Percentiles rank a stretch among this genome's conserved stretches.
These are phyloP conservation scores for Lichtheimia ornata DNA, from an alignment of 371 early-diverging fungal species.

Conservation along the genomic window DNA sequence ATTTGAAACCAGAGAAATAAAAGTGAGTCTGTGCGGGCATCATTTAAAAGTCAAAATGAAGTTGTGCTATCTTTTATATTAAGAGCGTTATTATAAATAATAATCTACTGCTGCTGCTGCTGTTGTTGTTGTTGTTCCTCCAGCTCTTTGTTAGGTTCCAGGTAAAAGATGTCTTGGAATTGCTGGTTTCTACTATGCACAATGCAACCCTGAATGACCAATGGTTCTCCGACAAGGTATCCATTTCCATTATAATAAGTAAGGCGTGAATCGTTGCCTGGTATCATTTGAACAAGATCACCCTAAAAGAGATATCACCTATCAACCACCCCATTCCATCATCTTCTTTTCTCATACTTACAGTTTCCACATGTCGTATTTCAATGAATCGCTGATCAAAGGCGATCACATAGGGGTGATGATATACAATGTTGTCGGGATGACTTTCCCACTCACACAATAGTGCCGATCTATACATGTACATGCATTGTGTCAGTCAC, in stretches of 20 bases:
- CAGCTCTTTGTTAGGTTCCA: neutral
- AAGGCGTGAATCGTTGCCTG: conserved; percentile 22
- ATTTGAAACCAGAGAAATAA: too few relatives aligned
- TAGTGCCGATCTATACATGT: conserved; percentile 13
- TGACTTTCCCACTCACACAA: conserved; percentile 38
- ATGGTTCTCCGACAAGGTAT: conserved; percentile 8
- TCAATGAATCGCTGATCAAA: conserved; percentile 83
- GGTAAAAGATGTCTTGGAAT: conserved; percentile 19
- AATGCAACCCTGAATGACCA: conserved; percentile 26
- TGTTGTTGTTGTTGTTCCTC: neutral
- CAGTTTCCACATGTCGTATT: conserved; percentile 72
- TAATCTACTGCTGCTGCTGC: neutral
- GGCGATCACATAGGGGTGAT: conserved; percentile 79
- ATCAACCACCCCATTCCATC: neutral
- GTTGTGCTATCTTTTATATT: too few relatives aligned
- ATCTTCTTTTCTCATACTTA: conserved; percentile 3
- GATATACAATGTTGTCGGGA: conserved; percentile 54
- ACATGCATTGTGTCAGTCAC: too few relatives aligned
- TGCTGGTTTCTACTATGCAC: conserved; percentile 6
- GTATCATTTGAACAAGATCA: conserved; percentile 22
- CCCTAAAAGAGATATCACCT: conserved; percentile 16
- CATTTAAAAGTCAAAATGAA: too few relatives aligned
- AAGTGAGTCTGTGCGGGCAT: too few relatives aligned
- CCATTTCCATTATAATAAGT: conserved; percentile 16
- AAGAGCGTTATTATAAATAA: too few relatives aligned